phyloP scores from a whole-genome alignment of 257 asterid species.

The Capsicum baccatum region DNA sequence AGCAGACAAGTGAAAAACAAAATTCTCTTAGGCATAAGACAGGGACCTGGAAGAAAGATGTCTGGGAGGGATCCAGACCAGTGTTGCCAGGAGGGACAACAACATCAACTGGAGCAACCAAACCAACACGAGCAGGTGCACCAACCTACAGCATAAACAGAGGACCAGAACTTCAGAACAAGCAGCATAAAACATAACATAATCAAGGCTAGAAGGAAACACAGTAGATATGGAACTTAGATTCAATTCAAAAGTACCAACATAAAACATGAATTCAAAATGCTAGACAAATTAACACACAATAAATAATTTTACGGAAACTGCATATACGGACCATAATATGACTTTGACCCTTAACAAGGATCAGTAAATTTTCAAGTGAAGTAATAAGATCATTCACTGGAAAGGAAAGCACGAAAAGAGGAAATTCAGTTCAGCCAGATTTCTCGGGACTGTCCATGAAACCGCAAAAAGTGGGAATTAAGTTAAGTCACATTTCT shows the following conservation, averaged over 20 bases:
- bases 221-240: background rate
- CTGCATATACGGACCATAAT: background rate
- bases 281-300: background rate
- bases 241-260: background rate
- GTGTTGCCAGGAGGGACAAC: slow-evolving; percentile 97
- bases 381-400: no score
- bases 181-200: background rate
- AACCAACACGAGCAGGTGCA: slow-evolving; percentile 98
- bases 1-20: no score
- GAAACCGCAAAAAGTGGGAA: no score
- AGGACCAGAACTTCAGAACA: background rate
- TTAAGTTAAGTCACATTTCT: no score
- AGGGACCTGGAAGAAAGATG: slow-evolving; percentile 92
- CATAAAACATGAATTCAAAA: background rate
- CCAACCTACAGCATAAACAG: slow-evolving; percentile 66
- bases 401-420: no score
- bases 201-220: background rate
- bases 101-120: slow-evolving; percentile 92
- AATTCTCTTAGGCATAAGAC: background rate
- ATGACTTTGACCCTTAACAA: background rate
- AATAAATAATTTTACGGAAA: no score
- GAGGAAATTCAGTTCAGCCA: no score
- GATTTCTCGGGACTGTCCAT: no score
- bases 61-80: slow-evolving; percentile 94
- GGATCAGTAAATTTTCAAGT: background rate